These are phyloP conservation scores for Graphilbum sp. DNA, from an alignment of 2,329 filamentous ascomycete genomes.

Conservation along the genomic window DNA sequence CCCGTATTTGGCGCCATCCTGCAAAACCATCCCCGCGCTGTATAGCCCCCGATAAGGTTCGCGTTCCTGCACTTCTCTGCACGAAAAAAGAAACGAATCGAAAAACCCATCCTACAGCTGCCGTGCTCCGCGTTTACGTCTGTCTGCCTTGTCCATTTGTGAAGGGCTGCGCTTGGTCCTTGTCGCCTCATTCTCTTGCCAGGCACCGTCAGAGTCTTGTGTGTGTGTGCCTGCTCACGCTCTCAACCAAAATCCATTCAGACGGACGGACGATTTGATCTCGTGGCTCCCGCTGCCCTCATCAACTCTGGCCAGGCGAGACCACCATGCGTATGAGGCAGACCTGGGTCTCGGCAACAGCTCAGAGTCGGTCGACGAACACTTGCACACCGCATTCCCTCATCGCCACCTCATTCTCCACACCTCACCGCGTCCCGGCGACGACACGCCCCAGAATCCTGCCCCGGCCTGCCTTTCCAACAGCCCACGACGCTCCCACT, in stretches of 20 bases:
- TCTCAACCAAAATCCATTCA: too few species aligned
- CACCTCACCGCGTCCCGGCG: background rate
- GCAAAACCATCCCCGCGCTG: background rate
- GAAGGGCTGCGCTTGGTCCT: too few species aligned
- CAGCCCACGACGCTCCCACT: background rate
- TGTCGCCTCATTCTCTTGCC: too few species aligned
- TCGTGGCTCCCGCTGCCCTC: too few species aligned
- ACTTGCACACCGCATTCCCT: slow-evolving; percentile 4
- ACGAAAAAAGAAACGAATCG: too few species aligned
- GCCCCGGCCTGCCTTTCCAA: slow-evolving; percentile 1
- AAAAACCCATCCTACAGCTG: too few species aligned
- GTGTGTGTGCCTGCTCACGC: too few species aligned
- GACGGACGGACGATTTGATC: too few species aligned
- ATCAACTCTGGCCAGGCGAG: background rate
- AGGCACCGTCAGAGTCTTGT: too few species aligned
- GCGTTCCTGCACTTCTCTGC: too few species aligned
- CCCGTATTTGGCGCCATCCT: background rate
- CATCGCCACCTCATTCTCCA: slow-evolving; percentile 10
- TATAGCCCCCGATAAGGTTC: background rate
- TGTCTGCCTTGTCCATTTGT: too few species aligned
- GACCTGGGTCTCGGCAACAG: slow-evolving; percentile 25
- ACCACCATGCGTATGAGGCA: background rate
- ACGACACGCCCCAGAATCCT: background rate
- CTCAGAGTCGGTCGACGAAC: slow-evolving; percentile 24
- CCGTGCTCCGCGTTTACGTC: too few species aligned